phyloP scores from a whole-genome alignment of 345 rosid species.

The Turnera subulata region DNA sequence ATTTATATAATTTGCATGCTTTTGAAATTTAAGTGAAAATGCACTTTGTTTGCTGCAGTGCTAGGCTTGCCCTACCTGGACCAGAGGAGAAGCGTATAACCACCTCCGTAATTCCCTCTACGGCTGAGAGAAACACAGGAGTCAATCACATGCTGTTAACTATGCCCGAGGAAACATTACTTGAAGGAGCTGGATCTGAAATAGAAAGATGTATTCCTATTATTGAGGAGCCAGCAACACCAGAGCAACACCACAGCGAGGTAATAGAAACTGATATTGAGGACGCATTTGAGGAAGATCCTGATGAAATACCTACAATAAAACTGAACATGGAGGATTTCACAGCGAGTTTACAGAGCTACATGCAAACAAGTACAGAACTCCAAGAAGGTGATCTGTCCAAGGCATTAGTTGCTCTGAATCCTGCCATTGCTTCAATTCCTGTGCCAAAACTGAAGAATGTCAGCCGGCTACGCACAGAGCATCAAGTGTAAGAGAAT shows the following conservation, averaged over 20 bases:
- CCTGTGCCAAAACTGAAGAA: constrained; percentile 77
- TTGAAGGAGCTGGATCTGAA: constrained; percentile 25
- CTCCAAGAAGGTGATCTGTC: constrained; percentile 75
- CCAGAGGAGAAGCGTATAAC: constrained; percentile 65
- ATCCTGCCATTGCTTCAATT: constrained; percentile 53
- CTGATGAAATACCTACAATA: constrained; percentile 81
- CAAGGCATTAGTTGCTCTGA: constrained; percentile 80
- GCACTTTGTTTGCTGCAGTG: constrained; percentile 47
- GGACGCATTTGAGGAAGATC: constrained; percentile 56
- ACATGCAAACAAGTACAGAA: constrained; percentile 61
- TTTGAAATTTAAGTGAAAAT: constrained; percentile 18
- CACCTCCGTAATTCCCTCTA: constrained; percentile 30
- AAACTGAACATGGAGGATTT: constrained; percentile 60
- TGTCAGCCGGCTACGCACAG: constrained; percentile 78
- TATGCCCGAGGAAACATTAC: constrained; percentile 32
- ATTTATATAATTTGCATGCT: constrained; percentile 1
- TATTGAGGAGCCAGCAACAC: constrained; percentile 81
- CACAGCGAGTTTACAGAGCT: constrained; percentile 48
- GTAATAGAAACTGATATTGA: constrained; percentile 63
- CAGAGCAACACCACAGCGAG: constrained; percentile 49
- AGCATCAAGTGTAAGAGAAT: constrained; percentile 88
- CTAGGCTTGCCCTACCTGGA: constrained; percentile 84
- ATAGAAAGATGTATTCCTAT: constrained; percentile 50
- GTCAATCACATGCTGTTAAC: constrained; percentile 43
- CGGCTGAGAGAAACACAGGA: constrained; percentile 33